These are phyloP conservation scores for Naganishia sp. DNA, from an alignment of 1,284 basidiomycete genomes.

Conservation along the genomic window DNA sequence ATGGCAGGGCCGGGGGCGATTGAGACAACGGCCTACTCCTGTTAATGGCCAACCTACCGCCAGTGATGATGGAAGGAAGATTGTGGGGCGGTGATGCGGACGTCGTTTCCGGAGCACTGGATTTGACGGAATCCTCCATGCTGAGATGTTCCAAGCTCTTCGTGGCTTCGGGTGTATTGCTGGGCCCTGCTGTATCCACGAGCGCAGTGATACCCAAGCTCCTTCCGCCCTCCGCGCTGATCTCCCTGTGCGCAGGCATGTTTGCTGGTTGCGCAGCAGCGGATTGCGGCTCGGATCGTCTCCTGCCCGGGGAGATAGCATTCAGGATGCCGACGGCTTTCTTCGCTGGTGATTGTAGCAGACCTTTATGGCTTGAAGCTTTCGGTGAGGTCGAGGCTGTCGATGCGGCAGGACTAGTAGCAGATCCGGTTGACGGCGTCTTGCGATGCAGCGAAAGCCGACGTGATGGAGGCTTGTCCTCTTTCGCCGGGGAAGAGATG, in stretches of 20 bases:
- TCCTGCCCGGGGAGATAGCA: conserved; percentile 5
- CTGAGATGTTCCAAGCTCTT: conserved; percentile 15
- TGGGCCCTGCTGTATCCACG: not conserved
- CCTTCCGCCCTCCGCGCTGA: too few relatives aligned
- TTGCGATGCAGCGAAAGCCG: conserved; percentile 22
- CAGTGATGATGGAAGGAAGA: conserved; percentile 9
- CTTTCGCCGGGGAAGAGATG: not conserved
- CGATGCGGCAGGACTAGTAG: not conserved
- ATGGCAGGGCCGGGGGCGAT: conserved; percentile 11
- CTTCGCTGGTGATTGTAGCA: conserved; percentile 18
- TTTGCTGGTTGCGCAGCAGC: not conserved
- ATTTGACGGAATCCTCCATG: conserved; percentile 2
- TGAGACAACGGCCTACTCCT: not conserved
- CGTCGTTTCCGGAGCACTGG: not conserved
- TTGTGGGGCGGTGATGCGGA: not conserved
- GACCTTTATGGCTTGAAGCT: not conserved
- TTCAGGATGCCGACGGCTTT: conserved; percentile 14
- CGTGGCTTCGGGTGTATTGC: conserved; percentile 7
- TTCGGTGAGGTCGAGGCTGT: conserved; percentile 5
- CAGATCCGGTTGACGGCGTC: conserved; percentile 15
- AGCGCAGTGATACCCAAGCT: not conserved
- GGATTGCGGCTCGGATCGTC: not conserved
- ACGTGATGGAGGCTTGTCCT: not conserved
- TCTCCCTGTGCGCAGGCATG: not conserved
- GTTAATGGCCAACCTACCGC: conserved; percentile 23